phyloP scores from a whole-genome alignment of 441 rosid species.

The Pelargonium citronellum region DNA sequence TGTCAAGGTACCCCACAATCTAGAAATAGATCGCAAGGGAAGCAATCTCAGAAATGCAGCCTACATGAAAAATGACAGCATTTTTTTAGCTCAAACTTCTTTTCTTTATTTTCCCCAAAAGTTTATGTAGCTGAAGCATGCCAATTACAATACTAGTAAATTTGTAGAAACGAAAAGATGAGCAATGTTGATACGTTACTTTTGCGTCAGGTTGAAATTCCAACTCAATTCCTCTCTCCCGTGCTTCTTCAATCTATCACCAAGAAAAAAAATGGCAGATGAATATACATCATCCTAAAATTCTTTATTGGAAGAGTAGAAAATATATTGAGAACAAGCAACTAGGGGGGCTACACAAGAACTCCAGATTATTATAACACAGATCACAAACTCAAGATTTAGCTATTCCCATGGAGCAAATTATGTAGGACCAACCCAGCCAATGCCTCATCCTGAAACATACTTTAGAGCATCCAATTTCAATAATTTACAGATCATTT shows the following conservation, averaged over 20 bases:
- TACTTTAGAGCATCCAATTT: not conserved
- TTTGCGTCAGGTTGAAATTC: constrained; percentile 79
- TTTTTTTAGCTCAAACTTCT: not conserved
- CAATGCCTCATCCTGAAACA: not conserved
- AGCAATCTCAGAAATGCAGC: constrained; percentile 67
- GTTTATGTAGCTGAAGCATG: not conserved
- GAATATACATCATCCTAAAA: constrained; percentile 1
- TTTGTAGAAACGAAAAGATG: constrained; percentile 14
- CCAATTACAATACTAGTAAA: constrained; percentile 7
- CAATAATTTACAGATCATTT: not conserved
- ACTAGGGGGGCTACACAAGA: not conserved
- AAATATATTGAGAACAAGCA: not conserved
- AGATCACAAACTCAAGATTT: not conserved
- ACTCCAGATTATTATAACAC: not conserved
- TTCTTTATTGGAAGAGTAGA: constrained; percentile 1
- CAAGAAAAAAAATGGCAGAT: constrained; percentile 15
- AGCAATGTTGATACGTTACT: constrained; percentile 31
- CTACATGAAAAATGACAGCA: constrained; percentile 30
- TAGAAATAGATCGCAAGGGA: constrained; percentile 79
- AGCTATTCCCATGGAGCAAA: not conserved
- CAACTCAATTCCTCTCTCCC: constrained; percentile 64
- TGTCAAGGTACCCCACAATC: constrained; percentile 73
- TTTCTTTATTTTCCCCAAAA: not conserved
- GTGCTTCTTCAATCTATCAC: constrained; percentile 68
- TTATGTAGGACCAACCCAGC: constrained; percentile 7